phyloP scores from a whole-genome alignment of 108 stramenopile species.

The Cyclotella sp. region DNA sequence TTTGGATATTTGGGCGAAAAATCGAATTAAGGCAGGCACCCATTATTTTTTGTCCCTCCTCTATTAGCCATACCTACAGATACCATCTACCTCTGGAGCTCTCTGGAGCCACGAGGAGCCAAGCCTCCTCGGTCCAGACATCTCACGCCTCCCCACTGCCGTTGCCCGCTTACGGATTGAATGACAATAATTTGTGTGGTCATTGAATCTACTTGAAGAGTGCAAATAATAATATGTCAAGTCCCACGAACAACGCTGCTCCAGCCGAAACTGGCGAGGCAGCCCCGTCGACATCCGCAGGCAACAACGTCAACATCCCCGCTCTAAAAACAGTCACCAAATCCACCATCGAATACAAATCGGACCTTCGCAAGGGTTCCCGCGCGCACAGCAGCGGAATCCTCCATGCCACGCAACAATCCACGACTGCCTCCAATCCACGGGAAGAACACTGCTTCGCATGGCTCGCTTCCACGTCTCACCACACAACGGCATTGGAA shows the following conservation, averaged over 20 bases:
- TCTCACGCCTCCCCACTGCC: no score
- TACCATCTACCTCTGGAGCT: no score
- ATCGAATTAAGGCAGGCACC: no score
- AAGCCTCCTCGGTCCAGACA: no score
- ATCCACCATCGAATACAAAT: conserved; percentile 11
- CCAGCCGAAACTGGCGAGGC: background rate
- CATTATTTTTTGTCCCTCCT: no score
- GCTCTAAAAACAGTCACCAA: conserved; percentile 1
- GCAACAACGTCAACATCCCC: background rate
- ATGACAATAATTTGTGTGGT: no score
- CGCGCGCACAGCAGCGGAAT: background rate
- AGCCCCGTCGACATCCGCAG: background rate
- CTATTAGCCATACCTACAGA: no score
- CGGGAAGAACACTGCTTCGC: conserved; percentile 16
- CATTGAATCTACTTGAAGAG: no score
- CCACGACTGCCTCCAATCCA: background rate
- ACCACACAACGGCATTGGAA: background rate
- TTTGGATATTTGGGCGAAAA: no score
- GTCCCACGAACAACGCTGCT: background rate
- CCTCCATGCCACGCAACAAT: conserved; percentile 1
- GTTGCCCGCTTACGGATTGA: no score
- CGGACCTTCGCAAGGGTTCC: background rate
- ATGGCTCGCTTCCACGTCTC: background rate
- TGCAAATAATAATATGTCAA: no score
- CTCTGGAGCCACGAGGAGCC: no score